phyloP scores from a whole-genome alignment of 2,329 filamentous ascomycete species.

The Sclerotinia spermophila region DNA sequence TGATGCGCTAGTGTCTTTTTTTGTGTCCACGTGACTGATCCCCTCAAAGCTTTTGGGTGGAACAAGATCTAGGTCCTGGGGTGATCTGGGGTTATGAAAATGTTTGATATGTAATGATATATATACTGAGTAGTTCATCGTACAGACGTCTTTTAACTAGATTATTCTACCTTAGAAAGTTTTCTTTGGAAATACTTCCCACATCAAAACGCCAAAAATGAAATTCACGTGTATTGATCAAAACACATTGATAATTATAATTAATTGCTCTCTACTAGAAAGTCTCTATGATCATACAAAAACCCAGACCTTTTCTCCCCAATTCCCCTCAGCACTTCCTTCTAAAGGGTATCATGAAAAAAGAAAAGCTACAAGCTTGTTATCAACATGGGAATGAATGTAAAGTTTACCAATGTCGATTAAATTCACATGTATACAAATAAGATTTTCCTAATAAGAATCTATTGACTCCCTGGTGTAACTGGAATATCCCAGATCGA shows the following conservation, averaged over 20 bases:
- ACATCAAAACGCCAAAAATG: no score
- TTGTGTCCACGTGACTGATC: not conserved
- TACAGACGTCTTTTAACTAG: not conserved
- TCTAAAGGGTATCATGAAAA: constrained; percentile 22
- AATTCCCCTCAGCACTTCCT: not conserved
- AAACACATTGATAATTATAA: not conserved
- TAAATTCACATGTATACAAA: not conserved
- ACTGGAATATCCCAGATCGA: constrained; percentile 39
- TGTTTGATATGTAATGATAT: not conserved
- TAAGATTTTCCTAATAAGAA: not conserved
- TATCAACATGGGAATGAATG: not conserved
- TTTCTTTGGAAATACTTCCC: not conserved
- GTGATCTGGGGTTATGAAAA: not conserved
- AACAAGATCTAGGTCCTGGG: not conserved
- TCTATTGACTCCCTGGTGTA: constrained; percentile 31
- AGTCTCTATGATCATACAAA: not conserved
- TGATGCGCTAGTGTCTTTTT: not conserved
- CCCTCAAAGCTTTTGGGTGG: not conserved
- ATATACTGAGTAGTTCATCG: not conserved
- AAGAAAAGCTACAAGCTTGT: constrained; percentile 4
- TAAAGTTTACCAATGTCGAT: not conserved
- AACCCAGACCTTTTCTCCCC: not conserved
- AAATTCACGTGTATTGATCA: not conserved
- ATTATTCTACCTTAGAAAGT: not conserved
- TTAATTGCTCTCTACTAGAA: not conserved